Evolutionary conservation across 345 rosid genomes (phyloP).

Genomic region (Bruguiera parviflora): DNA sequence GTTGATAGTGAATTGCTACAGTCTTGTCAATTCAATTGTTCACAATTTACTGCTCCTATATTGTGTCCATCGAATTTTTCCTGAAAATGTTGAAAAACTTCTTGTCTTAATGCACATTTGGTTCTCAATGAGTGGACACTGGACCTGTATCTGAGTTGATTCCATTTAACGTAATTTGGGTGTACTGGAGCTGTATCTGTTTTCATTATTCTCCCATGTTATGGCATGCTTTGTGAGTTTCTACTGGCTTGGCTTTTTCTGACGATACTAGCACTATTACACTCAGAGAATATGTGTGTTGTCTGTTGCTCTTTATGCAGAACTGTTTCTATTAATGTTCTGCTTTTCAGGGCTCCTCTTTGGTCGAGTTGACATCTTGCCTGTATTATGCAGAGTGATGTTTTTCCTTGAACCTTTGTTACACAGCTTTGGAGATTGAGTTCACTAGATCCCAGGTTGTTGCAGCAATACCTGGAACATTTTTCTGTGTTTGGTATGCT

Average conservation of each 20-base stretch:
- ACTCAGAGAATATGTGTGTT: background rate
- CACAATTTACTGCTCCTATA: no score
- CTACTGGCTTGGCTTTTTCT: no score
- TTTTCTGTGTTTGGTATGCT: conserved; percentile 99
- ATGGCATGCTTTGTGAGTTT: no score
- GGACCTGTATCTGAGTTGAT: no score
- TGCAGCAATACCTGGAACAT: conserved; percentile 94
- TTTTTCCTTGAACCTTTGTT: conserved; percentile 39
- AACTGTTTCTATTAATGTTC: background rate
- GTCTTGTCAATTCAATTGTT: background rate
- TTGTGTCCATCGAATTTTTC: background rate
- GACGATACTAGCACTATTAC: no score
- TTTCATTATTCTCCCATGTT: no score
- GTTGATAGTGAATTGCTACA: background rate
- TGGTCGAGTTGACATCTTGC: conserved; percentile 33
- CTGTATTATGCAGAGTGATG: conserved; percentile 41
- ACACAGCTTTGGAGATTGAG: conserved; percentile 92
- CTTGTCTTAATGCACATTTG: no score
- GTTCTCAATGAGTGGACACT: no score
- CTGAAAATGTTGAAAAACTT: no score
- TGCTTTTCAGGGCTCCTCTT: conserved; percentile 14
- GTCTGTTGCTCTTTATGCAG: background rate
- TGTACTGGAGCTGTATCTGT: conserved; percentile 3
- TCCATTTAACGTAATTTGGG: background rate
- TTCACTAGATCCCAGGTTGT: conserved; percentile 91